A percentile compares a stretch with the other conserved stretches of the same genome.
phyloP scores from a whole-genome alignment of 306 rosid species.

The Dalbergia oliveri region DNA sequence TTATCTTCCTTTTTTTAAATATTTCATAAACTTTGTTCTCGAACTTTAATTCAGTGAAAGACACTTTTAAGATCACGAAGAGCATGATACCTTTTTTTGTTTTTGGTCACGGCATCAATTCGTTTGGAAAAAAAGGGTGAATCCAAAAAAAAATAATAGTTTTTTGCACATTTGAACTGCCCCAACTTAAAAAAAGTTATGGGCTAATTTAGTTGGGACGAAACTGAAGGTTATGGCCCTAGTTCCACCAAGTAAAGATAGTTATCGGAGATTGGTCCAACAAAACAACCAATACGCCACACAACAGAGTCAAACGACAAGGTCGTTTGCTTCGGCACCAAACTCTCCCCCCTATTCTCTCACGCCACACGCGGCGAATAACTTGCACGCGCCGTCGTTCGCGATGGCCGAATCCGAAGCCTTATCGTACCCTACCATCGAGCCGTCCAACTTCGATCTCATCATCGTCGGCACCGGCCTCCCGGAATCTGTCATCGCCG shows the following conservation, averaged over 20 bases:
- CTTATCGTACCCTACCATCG: slow-evolving; percentile 65
- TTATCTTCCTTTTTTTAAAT: too few relatives aligned
- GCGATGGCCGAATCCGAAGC: slow-evolving; percentile 59
- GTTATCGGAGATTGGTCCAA: neutral
- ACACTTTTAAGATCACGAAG: too few relatives aligned
- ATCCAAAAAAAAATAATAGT: too few relatives aligned
- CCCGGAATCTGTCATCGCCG: slow-evolving; percentile 70
- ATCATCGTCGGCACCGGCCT: slow-evolving; percentile 84
- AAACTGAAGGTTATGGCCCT: neutral
- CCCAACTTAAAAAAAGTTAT: too few relatives aligned
- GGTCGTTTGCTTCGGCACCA: neutral
- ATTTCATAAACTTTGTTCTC: too few relatives aligned
- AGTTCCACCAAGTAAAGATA: neutral
- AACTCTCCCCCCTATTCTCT: neutral
- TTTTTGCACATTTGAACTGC: too few relatives aligned
- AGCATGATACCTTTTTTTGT: too few relatives aligned
- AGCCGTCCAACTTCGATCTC: slow-evolving; percentile 78
- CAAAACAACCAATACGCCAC: neutral
- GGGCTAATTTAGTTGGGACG: neutral
- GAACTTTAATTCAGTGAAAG: too few relatives aligned
- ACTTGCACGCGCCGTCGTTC: slow-evolving; percentile 41
- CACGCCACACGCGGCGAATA: slow-evolving; percentile 40
- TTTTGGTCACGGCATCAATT: too few relatives aligned
- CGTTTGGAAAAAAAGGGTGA: too few relatives aligned
- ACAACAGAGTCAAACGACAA: neutral